Conservation (phyloP, 2,329 filamentous ascomycete genomes). For the Claviceps humidiphila region DNA sequence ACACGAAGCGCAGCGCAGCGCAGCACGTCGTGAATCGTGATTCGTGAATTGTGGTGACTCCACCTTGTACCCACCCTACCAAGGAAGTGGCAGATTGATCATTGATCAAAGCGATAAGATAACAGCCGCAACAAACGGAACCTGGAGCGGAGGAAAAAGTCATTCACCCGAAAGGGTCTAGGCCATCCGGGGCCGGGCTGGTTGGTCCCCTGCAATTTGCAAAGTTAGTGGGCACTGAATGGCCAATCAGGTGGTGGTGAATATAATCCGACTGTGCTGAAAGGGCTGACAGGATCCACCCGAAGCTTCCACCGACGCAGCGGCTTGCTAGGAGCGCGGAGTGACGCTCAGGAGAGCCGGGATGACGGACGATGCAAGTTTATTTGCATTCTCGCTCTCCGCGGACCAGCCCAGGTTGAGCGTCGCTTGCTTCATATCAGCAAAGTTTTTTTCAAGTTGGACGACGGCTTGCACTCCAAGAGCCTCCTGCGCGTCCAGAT, state of each 20-base stretch:
- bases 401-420: neutral
- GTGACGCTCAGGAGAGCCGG: slow-evolving; percentile 7
- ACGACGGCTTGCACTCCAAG: no score
- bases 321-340: neutral
- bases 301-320: neutral
- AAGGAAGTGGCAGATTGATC: no score
- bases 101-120: slow-evolving; percentile 7
- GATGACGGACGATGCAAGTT: neutral
- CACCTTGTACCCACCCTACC: neutral
- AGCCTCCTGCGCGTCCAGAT: no score
- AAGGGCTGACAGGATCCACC: neutral
- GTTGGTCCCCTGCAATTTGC: slow-evolving; percentile 8
- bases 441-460: no score
- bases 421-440: no score
- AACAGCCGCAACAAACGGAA: neutral
- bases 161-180: slow-evolving; percentile 7
- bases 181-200: slow-evolving; percentile 11
- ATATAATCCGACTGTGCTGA: slow-evolving; percentile 8
- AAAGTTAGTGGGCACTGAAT: neutral
- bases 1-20: no score
- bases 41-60: neutral
- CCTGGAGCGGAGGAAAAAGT: neutral
- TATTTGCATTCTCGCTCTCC: neutral
- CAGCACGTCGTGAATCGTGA: neutral
- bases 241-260: slow-evolving; percentile 8